These are phyloP conservation scores for Globisporangium lucens DNA, from an alignment of 352 stramenopile species.

Conservation along the genomic window DNA sequence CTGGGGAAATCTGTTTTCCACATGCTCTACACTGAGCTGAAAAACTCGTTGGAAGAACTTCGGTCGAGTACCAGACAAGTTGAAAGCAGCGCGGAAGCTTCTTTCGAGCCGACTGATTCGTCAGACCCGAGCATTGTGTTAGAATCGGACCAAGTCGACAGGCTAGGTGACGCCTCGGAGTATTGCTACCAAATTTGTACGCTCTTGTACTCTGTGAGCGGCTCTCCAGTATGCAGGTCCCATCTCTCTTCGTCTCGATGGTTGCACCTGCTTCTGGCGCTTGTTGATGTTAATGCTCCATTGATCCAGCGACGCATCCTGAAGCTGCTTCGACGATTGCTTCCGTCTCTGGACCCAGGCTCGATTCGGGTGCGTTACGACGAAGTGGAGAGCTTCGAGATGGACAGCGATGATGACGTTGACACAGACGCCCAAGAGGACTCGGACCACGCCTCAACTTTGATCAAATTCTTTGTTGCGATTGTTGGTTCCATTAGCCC, in stretches of 20 bases:
- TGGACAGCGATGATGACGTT: conserved; percentile 81
- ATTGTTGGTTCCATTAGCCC: conserved; percentile 70
- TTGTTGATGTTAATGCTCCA: conserved; percentile 71
- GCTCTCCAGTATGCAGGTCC: conserved; percentile 71
- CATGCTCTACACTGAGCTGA: conserved; percentile 89
- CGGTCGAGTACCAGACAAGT: conserved; percentile 27
- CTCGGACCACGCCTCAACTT: conserved; percentile 49
- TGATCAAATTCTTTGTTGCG: conserved; percentile 79
- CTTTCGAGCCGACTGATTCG: conserved; percentile 39
- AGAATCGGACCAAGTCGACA: conserved; percentile 31
- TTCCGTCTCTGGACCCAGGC: conserved; percentile 68
- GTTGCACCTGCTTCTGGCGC: conserved; percentile 75
- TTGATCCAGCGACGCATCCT: conserved; percentile 79
- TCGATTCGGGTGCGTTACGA: conserved; percentile 63
- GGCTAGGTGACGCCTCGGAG: conserved; percentile 61
- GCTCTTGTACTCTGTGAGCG: conserved; percentile 85
- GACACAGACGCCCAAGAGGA: conserved; percentile 52
- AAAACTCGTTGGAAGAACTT: conserved; percentile 81
- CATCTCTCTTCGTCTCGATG: conserved; percentile 83
- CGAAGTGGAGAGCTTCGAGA: conserved; percentile 70
- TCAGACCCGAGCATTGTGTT: conserved; percentile 36
- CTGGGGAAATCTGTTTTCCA: conserved; percentile 89
- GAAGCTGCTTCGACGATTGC: conserved; percentile 75
- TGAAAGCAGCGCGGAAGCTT: conserved; percentile 17
- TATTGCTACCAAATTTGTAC: conserved; percentile 91